Base-by-base conservation (phyloP, 2,329 filamentous ascomycete species). In the Aureobasidium sp. region DNA sequence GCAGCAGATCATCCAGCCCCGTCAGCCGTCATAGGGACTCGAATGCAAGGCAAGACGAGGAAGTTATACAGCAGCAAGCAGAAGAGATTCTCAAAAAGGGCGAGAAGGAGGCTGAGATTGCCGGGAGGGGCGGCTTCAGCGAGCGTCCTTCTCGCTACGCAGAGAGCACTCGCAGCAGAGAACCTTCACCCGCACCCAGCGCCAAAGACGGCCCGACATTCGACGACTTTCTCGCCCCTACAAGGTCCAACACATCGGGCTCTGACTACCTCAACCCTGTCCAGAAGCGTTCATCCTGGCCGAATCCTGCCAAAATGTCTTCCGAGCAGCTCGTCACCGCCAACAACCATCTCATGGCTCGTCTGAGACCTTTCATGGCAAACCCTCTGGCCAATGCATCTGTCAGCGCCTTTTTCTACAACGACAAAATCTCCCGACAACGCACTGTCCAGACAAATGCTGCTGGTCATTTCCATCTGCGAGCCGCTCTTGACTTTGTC, bases 401-500 rank as follows among this genome's bases (percentile, higher is more conserved):
- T 0, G 85, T 98, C 50, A 96, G 90, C 0, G 76, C 95, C 1
- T 96, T 97, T 74, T 97, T 98, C 69, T 98, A 94, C 71, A 93
- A 97, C 62, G 83, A 94, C 12, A 71, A 78, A 2, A 78, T 83
- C 47, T 95, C 91, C 1, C 84, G 90, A 61, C 94, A 91, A 24
- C 80, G 86, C 49, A 95, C 88, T 0, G 81, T 95, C 3, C 79
- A 80, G 57, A 98, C 94, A 0, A 86, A 96, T 63, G 86, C 93
- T 27, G 83, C 88, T 0, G 93, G 93, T 0, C 93, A 98, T 68
- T 98, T 98, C 62, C 79, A 75, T 35, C 74, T 90, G 25, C 80
- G 90, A 11, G 89, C 87, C 6, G 80, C 88, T 0, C 74, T 98
- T 29, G 86, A 93, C 24, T 98, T 98, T 64, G 74, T 95, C 1